Conservation (phyloP, 1,284 basidiomycete species). For the Vanrija humicola region DNA sequence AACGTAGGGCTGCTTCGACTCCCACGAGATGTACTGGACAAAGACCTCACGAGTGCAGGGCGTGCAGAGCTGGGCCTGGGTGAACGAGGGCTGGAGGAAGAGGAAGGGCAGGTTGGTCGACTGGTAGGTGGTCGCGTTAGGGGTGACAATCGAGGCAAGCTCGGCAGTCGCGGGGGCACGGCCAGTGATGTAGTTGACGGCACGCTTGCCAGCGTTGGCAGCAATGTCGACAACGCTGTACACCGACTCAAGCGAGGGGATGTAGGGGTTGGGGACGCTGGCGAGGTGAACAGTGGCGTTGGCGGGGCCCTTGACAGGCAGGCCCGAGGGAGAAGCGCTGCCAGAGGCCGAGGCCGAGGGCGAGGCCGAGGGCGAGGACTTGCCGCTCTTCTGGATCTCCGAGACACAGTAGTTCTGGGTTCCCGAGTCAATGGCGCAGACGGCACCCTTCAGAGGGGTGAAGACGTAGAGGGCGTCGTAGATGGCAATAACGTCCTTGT, state of each 20-base stretch:
- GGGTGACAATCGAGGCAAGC: constrained; percentile 50
- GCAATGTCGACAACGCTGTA: constrained; percentile 1
- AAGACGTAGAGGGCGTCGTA: constrained; percentile 78
- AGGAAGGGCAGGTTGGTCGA: constrained; percentile 71
- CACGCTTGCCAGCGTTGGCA: constrained; percentile 3
- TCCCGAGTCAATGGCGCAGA: constrained; percentile 68
- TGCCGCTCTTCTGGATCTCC: constrained; percentile 46
- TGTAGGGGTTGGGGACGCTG: constrained; percentile 9
- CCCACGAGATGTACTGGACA: constrained; percentile 68
- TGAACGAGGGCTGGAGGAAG: constrained; percentile 60
- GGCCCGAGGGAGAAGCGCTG: constrained; percentile 15
- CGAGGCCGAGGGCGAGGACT: constrained; percentile 21
- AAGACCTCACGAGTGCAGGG: constrained; percentile 73
- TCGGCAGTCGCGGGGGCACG: constrained; percentile 17
- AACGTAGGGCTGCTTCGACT: constrained; percentile 65
- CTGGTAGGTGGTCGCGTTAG: constrained; percentile 65
- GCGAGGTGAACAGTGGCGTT: constrained; percentile 22
- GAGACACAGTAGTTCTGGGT: constrained; percentile 63
- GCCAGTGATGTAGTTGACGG: constrained; percentile 16
- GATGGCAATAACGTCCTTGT: constrained; percentile 54
- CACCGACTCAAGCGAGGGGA: constrained; percentile 1
- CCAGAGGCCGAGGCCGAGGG: constrained; percentile 13
- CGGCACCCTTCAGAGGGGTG: constrained; percentile 59
- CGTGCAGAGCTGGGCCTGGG: constrained; percentile 63
- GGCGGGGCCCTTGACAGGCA: constrained; percentile 15